Evolutionary conservation across 192 early-diverging fungal genomes (phyloP), one percentile per base, ranked within the genome.

Genomic region (Backusella tarrabulga): DNA sequence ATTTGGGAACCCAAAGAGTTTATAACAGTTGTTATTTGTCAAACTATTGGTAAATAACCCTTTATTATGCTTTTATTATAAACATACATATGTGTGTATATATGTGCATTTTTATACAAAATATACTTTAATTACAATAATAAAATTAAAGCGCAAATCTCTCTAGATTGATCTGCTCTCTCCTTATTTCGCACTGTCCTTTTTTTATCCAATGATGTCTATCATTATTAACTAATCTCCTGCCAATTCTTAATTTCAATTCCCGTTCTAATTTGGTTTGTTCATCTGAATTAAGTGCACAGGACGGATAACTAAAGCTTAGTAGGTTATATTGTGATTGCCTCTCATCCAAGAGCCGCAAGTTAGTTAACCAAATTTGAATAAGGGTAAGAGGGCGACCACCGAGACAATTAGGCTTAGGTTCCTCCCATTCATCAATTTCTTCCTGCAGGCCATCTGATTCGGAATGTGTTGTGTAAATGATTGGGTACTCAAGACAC

Each of bases 401-500:
- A 6, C 56, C 56, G 4, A 84, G 71, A 69, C 80, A 84, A 69
- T 84, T 81, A 19, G 70, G 34, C 15, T 70, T 69, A 26, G 40
- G 21, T 8, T 40, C 66, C 15, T 80, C 60, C 80, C 78, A 83
- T 74, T 77, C 82, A 36, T 72, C 63, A 15, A 73, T 60, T 69
- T 74, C 76, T 34, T 21, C 74, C 5, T 80, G 40, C 46, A 54
- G 67, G 0, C 23, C 29, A 29, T 72, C 74, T 42, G 11, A 14
- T 35, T 32, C 34, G 56, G 69, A 52, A 36, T 79, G 78, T 1
- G 67, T 56, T 4, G 82, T 50, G 44, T 81, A 84, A 34, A 81
- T 69, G 35, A 76, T 66, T 36, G 76, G 80, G 32, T 81, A 84
- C 34, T 84, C 83, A 1, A 84, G 29, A 2, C 72, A 17, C 80